phyloP scores from a whole-genome alignment of 2,329 filamentous ascomycete genomes.

The Alternaria angustiovoidea region DNA sequence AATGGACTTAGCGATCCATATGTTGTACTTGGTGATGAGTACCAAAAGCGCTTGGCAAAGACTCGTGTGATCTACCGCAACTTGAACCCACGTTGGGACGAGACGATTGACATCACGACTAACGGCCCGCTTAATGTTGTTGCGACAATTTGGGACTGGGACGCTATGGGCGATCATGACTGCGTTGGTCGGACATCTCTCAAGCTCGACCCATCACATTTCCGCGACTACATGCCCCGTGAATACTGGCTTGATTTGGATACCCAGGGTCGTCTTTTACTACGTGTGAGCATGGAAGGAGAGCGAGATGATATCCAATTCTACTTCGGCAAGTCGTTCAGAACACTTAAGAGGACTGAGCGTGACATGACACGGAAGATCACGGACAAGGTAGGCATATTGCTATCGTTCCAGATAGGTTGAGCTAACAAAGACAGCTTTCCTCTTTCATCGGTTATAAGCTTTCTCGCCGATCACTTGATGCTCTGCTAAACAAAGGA shows the following conservation, averaged over 20 bases:
- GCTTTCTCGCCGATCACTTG: conserved; percentile 82
- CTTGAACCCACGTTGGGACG: conserved; percentile 95
- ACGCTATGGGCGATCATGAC: conserved; percentile 95
- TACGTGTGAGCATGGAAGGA: conserved; percentile 97
- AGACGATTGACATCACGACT: conserved; percentile 94
- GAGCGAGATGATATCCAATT: conserved; percentile 98
- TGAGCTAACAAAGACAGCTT: conserved; percentile 63
- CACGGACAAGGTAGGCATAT: conserved; percentile 82
- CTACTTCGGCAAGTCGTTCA: conserved; percentile 96
- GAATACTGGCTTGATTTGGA: conserved; percentile 99
- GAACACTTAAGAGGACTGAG: conserved; percentile 92
- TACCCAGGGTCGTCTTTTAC: conserved; percentile 86
- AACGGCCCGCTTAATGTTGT: conserved; percentile 92
- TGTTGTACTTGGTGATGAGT: conserved; percentile 95
- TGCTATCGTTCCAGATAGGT: background rate
- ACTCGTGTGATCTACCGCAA: conserved; percentile 90
- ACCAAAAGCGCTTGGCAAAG: conserved; percentile 94
- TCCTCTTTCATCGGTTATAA: conserved; percentile 92
- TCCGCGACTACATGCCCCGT: conserved; percentile 91
- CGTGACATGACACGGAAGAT: conserved; percentile 98
- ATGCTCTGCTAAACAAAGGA: conserved; percentile 75
- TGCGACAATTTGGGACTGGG: conserved; percentile 98
- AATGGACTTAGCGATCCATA: conserved; percentile 96
- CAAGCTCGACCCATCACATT: conserved; percentile 97
- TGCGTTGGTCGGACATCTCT: conserved; percentile 96